phyloP scores from a whole-genome alignment of 352 stramenopile species.

The Chrysophaeum taylorii region DNA sequence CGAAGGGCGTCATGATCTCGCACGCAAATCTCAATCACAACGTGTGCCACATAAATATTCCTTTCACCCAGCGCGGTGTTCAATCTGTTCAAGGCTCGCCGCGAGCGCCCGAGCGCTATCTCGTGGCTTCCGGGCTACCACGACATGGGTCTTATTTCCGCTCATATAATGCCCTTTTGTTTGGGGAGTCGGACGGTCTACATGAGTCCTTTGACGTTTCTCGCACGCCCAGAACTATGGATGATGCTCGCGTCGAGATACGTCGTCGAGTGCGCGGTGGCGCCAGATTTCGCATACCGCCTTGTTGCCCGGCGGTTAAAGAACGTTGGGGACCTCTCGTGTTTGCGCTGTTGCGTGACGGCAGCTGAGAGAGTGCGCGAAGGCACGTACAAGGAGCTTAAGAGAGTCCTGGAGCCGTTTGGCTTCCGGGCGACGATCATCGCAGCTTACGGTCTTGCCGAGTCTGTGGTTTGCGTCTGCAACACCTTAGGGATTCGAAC shows the following conservation, averaged over 20 bases:
- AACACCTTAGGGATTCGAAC: too few relatives aligned
- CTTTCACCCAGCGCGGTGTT: too few relatives aligned
- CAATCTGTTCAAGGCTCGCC: too few relatives aligned
- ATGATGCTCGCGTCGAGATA: conserved; percentile 62
- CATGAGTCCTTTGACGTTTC: conserved; percentile 92
- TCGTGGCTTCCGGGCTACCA: conserved; percentile 99
- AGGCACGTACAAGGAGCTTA: not conserved
- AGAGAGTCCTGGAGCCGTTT: not conserved
- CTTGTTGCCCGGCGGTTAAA: too few relatives aligned
- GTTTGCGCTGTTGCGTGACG: not conserved
- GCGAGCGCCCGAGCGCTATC: conserved; percentile 51
- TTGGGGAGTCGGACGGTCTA: conserved; percentile 87
- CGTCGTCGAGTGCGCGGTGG: not conserved
- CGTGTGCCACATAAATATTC: conserved; percentile 83
- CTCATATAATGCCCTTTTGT: conserved; percentile 62
- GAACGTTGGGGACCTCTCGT: not conserved
- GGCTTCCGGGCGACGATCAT: not conserved
- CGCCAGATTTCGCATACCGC: not conserved
- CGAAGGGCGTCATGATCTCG: conserved; percentile 75
- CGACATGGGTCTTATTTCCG: conserved; percentile 98
- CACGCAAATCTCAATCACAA: conserved; percentile 94
- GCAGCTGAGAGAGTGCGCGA: not conserved
- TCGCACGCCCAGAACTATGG: conserved; percentile 88
- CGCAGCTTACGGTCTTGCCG: not conserved
- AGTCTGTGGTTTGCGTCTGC: not conserved